Percentiles rank a stretch among this genome's conserved stretches.
Conservation (phyloP, 2,329 filamentous ascomycete genomes). For the Cordyceps fumosorosea region DNA sequence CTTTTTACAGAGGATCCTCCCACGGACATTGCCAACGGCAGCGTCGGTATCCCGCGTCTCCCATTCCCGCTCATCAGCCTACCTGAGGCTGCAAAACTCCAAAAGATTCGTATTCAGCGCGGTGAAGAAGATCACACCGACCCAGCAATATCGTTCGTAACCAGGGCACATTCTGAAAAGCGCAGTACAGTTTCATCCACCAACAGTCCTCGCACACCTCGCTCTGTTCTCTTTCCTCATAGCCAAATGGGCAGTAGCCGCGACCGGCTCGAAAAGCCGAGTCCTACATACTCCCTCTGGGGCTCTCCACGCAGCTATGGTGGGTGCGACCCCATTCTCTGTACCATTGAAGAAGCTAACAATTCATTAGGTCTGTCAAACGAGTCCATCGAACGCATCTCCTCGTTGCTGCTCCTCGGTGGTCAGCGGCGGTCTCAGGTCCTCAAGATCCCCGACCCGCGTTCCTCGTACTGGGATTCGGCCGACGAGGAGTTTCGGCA, state of each 20-base stretch:
- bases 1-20: not conserved
- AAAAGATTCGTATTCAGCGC: slow-evolving; percentile 25
- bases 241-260: not conserved
- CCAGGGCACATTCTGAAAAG: slow-evolving; percentile 24
- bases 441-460: slow-evolving; percentile 6
- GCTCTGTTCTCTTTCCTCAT: slow-evolving; percentile 16
- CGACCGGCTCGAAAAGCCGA: not conserved
- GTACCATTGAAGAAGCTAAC: not conserved
- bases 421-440: slow-evolving; percentile 3
- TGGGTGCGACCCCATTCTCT: not conserved
- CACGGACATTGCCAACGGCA: not conserved
- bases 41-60: slow-evolving; percentile 20
- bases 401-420: slow-evolving; percentile 3
- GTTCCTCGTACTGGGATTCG: slow-evolving; percentile 5
- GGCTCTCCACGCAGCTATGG: slow-evolving; percentile 2
- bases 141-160: slow-evolving; percentile 22
- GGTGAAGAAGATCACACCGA: slow-evolving; percentile 34
- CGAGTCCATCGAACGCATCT: slow-evolving; percentile 7
- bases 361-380: not conserved
- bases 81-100: slow-evolving; percentile 29
- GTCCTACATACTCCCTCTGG: slow-evolving; percentile 7
- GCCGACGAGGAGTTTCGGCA: slow-evolving; percentile 11
- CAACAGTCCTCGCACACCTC: slow-evolving; percentile 22
- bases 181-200: slow-evolving; percentile 25
- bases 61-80: slow-evolving; percentile 32